Evolutionary conservation across 2,329 filamentous ascomycete species (phyloP).

Genomic region (Nannizzia gypsea): DNA sequence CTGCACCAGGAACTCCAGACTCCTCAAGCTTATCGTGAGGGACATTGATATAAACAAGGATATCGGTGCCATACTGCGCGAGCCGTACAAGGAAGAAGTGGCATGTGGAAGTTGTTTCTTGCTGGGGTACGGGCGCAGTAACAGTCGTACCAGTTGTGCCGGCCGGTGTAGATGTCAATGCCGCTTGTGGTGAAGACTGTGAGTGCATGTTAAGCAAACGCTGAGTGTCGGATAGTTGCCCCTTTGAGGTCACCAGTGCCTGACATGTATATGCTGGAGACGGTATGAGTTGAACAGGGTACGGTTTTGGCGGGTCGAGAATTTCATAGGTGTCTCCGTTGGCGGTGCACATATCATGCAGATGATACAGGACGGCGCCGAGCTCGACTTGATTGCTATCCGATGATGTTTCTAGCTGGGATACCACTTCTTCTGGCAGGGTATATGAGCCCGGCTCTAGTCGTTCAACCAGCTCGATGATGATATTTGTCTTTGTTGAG

Average conservation of each 20-base stretch:
- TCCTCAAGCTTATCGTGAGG: conserved; percentile 66
- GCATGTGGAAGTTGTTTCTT: conserved; percentile 40
- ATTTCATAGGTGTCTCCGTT: conserved; percentile 54
- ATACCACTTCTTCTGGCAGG: conserved; percentile 13
- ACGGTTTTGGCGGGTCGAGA: conserved; percentile 47
- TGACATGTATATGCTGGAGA: conserved; percentile 11
- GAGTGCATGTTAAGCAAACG: not conserved
- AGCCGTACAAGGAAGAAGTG: conserved; percentile 68
- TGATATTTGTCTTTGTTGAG: conserved; percentile 72
- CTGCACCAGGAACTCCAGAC: conserved; percentile 55
- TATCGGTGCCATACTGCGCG: conserved; percentile 61
- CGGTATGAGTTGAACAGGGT: conserved; percentile 36
- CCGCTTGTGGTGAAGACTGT: conserved; percentile 4
- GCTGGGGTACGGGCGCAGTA: not conserved
- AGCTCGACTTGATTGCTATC: conserved; percentile 46
- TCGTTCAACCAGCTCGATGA: conserved; percentile 79
- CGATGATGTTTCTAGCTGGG: conserved; percentile 3
- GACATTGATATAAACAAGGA: conserved; percentile 78
- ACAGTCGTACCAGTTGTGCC: not conserved
- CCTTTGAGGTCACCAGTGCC: conserved; percentile 13
- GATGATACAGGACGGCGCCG: conserved; percentile 55
- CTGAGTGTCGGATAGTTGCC: not conserved
- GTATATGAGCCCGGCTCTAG: conserved; percentile 36
- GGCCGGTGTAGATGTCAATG: no score
- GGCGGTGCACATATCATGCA: conserved; percentile 56